These are phyloP conservation scores for Scedosporium apiospermum DNA, from an alignment of 2,329 filamentous ascomycete species.

Conservation along the genomic window DNA sequence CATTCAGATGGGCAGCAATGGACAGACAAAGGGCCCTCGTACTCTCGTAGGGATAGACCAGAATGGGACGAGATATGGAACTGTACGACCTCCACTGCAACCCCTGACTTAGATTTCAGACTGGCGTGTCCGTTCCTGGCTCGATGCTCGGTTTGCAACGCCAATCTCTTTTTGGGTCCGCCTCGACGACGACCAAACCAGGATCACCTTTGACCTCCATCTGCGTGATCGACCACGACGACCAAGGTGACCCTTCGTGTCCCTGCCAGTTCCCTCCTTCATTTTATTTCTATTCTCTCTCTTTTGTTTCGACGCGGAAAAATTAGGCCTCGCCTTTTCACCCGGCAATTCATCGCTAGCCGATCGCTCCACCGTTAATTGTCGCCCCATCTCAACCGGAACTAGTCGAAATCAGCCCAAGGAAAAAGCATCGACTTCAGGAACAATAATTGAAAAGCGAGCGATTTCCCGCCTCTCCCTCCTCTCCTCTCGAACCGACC, in stretches of 20 bases:
- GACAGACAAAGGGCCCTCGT: too few relatives aligned
- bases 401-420: neutral
- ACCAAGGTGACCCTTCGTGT: neutral
- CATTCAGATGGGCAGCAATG: too few relatives aligned
- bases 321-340: neutral
- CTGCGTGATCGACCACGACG: constrained; percentile 4
- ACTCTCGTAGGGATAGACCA: too few relatives aligned
- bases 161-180: neutral
- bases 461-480: neutral
- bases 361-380: neutral
- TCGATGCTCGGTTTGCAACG: neutral
- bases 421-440: constrained; percentile 2
- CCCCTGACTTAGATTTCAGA: neutral
- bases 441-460: neutral
- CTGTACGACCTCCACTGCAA: neutral
- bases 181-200: neutral
- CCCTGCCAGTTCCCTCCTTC: neutral
- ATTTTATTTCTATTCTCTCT: neutral
- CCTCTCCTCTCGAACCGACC: neutral
- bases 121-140: neutral
- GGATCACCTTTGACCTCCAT: neutral
- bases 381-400: neutral
- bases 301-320: neutral
- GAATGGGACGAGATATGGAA: too few relatives aligned
- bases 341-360: neutral